Conservation (phyloP, 257 asterid genomes). For the Coffea canephora region DNA sequence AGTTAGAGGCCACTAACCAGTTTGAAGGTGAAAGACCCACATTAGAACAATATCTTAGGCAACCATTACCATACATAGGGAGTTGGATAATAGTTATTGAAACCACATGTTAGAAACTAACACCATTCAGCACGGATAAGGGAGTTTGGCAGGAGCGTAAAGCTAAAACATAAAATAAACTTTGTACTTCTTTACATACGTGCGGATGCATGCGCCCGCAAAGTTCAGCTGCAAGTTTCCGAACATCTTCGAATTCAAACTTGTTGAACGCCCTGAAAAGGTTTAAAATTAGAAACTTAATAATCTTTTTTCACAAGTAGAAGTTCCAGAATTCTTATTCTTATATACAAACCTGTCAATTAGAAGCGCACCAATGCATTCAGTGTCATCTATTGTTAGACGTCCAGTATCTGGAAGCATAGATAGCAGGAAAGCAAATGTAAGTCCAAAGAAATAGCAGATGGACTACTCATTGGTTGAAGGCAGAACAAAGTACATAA, state of each 20-base stretch:
- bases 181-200: constrained; percentile 31
- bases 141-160: background rate
- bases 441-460: background rate
- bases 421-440: constrained; percentile 11
- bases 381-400: constrained; percentile 36
- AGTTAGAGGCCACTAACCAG: background rate
- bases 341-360: constrained; percentile 53
- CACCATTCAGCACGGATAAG: no score
- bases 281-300: constrained; percentile 8
- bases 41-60: background rate
- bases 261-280: constrained; percentile 62
- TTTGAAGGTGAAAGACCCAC: background rate
- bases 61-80: background rate
- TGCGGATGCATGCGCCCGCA: constrained; percentile 86
- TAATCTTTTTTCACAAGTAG: constrained; percentile 2
- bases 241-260: constrained; percentile 82
- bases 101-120: no score
- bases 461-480: background rate
- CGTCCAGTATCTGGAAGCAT: constrained; percentile 41
- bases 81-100: background rate
- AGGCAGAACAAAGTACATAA: background rate
- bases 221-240: constrained; percentile 92
- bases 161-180: no score
- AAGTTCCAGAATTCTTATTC: constrained; percentile 9
- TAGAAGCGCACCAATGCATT: constrained; percentile 65